Conservation (phyloP, 1,139 yeast species). For the Zygosaccharomyces sapae region DNA sequence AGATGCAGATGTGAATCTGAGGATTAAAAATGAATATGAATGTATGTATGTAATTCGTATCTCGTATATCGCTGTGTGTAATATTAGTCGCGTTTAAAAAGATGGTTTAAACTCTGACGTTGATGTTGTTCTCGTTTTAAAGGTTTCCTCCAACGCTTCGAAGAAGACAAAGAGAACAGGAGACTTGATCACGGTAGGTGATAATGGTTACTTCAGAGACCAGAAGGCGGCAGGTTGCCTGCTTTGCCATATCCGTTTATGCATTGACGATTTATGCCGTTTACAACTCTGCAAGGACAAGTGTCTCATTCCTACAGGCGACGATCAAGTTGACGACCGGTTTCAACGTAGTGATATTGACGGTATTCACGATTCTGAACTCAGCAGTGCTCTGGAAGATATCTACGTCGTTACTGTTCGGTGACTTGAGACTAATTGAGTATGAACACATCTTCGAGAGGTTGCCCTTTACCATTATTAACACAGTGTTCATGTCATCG, state of each 20-base stretch:
- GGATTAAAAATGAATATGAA: neutral
- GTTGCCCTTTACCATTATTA: constrained; percentile 61
- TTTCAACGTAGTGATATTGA: constrained; percentile 39
- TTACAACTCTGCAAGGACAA: constrained; percentile 19
- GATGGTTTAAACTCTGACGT: neutral
- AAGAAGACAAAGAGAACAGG: neutral
- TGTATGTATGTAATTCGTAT: neutral
- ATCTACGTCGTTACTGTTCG: constrained; percentile 52
- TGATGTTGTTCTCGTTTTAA: neutral
- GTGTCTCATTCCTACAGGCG: constrained; percentile 25
- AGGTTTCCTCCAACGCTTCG: neutral
- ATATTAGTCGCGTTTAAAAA: constrained; percentile 5
- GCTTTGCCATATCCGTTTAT: constrained; percentile 15
- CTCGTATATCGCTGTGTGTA: constrained; percentile 4
- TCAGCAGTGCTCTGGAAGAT: constrained; percentile 33
- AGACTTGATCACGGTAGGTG: neutral
- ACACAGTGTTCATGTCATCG: constrained; percentile 61
- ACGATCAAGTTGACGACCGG: constrained; percentile 44
- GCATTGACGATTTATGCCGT: constrained; percentile 16
- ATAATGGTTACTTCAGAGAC: constrained; percentile 13
- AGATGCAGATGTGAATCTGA: neutral
- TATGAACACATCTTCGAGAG: constrained; percentile 71
- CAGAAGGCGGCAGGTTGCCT: constrained; percentile 16
- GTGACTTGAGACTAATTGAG: constrained; percentile 71
- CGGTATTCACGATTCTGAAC: constrained; percentile 32